phyloP scores from a whole-genome alignment of 1,284 basidiomycete species.

The Tylopilus sp. region DNA sequence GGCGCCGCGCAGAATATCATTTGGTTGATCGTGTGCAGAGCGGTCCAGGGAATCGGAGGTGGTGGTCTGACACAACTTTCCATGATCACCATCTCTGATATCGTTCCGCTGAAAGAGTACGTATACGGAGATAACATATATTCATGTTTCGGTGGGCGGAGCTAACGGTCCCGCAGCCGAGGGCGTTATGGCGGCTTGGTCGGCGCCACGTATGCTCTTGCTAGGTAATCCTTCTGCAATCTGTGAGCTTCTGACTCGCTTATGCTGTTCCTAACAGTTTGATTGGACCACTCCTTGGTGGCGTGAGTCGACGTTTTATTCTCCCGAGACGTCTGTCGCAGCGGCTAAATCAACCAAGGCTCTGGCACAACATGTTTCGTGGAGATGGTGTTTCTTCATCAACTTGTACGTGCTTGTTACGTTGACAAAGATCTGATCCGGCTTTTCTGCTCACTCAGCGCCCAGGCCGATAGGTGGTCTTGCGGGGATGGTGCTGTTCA shows the following conservation, averaged over 20 bases:
- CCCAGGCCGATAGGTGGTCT: conserved; percentile 69
- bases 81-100: conserved; percentile 77
- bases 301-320: conserved; percentile 41
- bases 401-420: conserved; percentile 48
- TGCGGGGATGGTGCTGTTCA: conserved; percentile 66
- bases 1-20: conserved; percentile 78
- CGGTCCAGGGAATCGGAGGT: conserved; percentile 80
- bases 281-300: conserved; percentile 70
- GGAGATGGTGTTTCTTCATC: conserved; percentile 79
- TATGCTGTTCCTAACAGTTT: conserved; percentile 42
- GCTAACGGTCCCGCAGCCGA: conserved; percentile 43
- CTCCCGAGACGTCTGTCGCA: neutral
- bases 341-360: conserved; percentile 36
- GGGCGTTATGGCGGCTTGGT: conserved; percentile 72
- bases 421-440: neutral
- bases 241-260: neutral
- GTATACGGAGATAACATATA: conserved; percentile 22
- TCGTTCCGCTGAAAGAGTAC: conserved; percentile 72
- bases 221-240: conserved; percentile 24
- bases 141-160: neutral
- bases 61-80: conserved; percentile 67
- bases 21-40: conserved; percentile 71
- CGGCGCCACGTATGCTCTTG: conserved; percentile 77
- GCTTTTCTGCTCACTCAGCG: neutral
- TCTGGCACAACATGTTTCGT: conserved; percentile 66